These are phyloP conservation scores for Chlorella sp. DNA, from an alignment of 139 green algal species.

Conservation along the genomic window DNA sequence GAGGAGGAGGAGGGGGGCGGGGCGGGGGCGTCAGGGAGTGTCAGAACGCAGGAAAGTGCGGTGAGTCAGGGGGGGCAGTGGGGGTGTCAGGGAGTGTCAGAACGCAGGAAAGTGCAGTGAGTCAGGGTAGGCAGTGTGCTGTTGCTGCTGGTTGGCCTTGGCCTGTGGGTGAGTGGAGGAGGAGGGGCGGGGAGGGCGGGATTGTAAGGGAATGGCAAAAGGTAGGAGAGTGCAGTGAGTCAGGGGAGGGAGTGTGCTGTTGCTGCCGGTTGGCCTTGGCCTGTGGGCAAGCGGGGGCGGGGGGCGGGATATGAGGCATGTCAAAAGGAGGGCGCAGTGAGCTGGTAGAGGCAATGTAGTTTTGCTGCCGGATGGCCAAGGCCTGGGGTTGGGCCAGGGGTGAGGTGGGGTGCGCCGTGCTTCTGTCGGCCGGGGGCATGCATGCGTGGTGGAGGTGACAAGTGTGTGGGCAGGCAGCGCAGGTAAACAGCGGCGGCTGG, in stretches of 20 bases:
- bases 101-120: too few species aligned
- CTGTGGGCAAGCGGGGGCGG: slow-evolving; percentile 25
- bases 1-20: too few species aligned
- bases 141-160: slow-evolving; percentile 75
- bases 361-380: background rate
- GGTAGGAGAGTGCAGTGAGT: slow-evolving; percentile 19
- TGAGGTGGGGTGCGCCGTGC: too few species aligned
- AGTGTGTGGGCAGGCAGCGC: too few species aligned
- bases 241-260: slow-evolving; percentile 49
- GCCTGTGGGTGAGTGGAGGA: slow-evolving; percentile 48
- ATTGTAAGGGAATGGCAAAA: slow-evolving; percentile 59
- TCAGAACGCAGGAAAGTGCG: too few species aligned
- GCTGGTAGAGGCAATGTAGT: background rate
- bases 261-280: slow-evolving; percentile 75
- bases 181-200: background rate
- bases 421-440: too few species aligned
- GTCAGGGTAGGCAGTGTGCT: too few species aligned
- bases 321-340: background rate
- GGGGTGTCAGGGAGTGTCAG: slow-evolving; percentile 67
- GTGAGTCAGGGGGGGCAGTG: too few species aligned
- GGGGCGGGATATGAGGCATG: background rate
- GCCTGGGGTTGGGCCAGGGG: too few species aligned
- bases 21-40: too few species aligned
- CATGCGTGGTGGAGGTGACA: background rate
- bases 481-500: too few species aligned